Evolutionary conservation across 352 stramenopile species (phyloP), one percentile per base, ranked within the genome.

Genomic region (Blastocystis sp.): DNA sequence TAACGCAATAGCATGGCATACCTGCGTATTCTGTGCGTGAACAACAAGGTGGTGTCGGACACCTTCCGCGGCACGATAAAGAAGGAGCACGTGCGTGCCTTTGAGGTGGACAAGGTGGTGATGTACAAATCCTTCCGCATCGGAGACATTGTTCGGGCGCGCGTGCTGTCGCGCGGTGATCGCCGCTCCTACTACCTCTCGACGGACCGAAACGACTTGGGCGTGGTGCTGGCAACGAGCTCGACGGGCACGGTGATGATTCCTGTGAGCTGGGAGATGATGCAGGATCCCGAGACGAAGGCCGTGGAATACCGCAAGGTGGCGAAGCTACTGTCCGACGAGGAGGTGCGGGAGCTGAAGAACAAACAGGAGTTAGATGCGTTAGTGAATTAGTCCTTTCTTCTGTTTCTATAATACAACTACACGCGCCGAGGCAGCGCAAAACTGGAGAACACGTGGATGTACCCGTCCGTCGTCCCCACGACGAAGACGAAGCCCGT

Each of bases 111-210:
- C 38, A 88, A 78, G 45, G 78, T 88, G 9, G 78, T 79, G 9
- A 79, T 88, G 67, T 88, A 88, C 38, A 79, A 88, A 43, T 88
- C 67, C 1, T 88, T 88, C 48, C 78, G 67, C 38, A 79, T 88
- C 41, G 78, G 78, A 1, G 78, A 88, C 60, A 88, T 88, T n/a
- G 78, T 88, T 2, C 21, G 52, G 76, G 78, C 78, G 7, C 17
- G 67, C 45, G 67, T 88, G 5, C 10, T 88, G 17, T 88, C 78
- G 38, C 78, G 78, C 9, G 78, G 78, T 21, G 78, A 88, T 38
- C 28, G 56, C 5, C 78, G 78, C 34, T 88, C 78, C 5, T 88
- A 88, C 60, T 88, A 78, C 38, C 67, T 88, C 21, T 88, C 78
- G 34, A 88, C 78, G 5, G 78, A 76, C 14, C 43, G 34, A 2